These are phyloP conservation scores for Aspergillus sp. DNA, from an alignment of 2,329 filamentous ascomycete genomes.

Conservation along the genomic window DNA sequence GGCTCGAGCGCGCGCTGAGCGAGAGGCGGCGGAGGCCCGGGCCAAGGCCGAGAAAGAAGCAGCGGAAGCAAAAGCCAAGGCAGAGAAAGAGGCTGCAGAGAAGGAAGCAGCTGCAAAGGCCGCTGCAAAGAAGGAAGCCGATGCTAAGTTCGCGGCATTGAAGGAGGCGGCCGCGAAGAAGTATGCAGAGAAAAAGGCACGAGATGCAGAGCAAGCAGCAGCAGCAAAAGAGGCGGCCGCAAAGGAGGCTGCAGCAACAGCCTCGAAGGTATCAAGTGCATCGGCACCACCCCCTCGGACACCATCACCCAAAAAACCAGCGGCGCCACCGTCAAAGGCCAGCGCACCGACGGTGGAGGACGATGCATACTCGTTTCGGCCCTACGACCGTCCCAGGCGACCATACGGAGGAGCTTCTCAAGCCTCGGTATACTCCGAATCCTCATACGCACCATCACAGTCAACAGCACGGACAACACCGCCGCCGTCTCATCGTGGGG, in stretches of 20 bases:
- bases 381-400: slow-evolving; percentile 72
- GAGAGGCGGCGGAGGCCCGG: slow-evolving; percentile 31
- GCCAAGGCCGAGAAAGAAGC: slow-evolving; percentile 28
- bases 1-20: slow-evolving; percentile 27
- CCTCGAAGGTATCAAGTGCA: slow-evolving; percentile 33
- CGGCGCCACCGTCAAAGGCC: slow-evolving; percentile 30
- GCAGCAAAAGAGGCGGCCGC: slow-evolving; percentile 33
- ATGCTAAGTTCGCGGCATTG: slow-evolving; percentile 43
- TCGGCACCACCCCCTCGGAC: slow-evolving; percentile 35
- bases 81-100: slow-evolving; percentile 57
- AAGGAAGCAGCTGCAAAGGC: slow-evolving; percentile 64
- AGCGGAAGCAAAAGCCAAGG: slow-evolving; percentile 40
- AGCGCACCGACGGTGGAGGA: slow-evolving; percentile 59
- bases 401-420: slow-evolving; percentile 65
- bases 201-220: slow-evolving; percentile 26
- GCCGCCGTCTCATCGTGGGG: slow-evolving; percentile 74
- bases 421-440: slow-evolving; percentile 77
- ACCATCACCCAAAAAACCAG: slow-evolving; percentile 47
- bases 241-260: slow-evolving; percentile 31
- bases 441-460: slow-evolving; percentile 82
- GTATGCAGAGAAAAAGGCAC: slow-evolving; percentile 43
- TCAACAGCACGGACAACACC: slow-evolving; percentile 84
- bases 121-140: slow-evolving; percentile 43
- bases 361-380: slow-evolving; percentile 73
- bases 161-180: slow-evolving; percentile 46